Evolutionary conservation across 352 stramenopile species (phyloP), one percentile per base, ranked within the genome.

Genomic region (Ophiocytium majus): DNA sequence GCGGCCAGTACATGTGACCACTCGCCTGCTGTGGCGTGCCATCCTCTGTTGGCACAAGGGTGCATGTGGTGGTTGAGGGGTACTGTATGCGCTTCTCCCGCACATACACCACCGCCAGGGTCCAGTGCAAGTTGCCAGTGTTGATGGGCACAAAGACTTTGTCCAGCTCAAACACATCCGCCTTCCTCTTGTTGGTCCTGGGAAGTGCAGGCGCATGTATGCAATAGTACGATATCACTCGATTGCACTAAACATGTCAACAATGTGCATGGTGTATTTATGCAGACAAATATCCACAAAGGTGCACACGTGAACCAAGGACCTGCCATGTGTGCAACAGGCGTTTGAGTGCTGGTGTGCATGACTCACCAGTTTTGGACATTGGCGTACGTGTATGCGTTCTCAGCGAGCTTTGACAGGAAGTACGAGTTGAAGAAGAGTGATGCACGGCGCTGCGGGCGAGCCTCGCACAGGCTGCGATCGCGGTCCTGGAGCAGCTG

Each of bases 391-490:
- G 89, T 88, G 81, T 92, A 92, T n/a, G 50, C 81, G 71, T 85
- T 49, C 0, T 87, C 89, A 28, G 84, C 80, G 32, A 92, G 89
- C 85, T 91, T 92, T 17, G 84, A 79, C 0, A 92, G 82, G 83
- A 92, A 92, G 82, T 93, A 92, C n/a, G 90, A 91, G 31, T 88
- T 90, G 71, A 93, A 91, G 79, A 91, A 92, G 82, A 91, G 88
- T 19, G 81, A 92, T 33, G 37, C 31, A 0, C 82, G 74, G 31
- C 79, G 80, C 5, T 33, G 14, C 5, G 80, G 50, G 1, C 88
- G 49, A 10, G 37, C 43, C n/a, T 80, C 85, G 35, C 75, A 84
- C 17, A 87, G 32, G 32, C 74, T 14, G 10, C 79, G 17, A 33
- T 91, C 86, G 49, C 88, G 66, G 23, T 86, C 83, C 50, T 83